Conservation (phyloP, 148 eudicot genomes). For the Euryodendron excelsum region DNA sequence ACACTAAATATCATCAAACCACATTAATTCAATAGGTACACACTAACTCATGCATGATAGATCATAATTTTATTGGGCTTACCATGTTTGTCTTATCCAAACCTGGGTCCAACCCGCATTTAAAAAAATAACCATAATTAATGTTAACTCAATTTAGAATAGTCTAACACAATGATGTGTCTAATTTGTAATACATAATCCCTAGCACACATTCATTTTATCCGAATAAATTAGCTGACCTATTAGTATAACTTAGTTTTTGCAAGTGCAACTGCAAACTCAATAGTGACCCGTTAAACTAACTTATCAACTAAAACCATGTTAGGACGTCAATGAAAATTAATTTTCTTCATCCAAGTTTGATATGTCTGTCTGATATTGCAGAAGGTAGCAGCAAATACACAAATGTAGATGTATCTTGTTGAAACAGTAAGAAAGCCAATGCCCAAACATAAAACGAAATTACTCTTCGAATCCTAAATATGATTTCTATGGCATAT, state of each 20-base stretch:
- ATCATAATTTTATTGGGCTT: too few species aligned
- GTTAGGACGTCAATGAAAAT: background rate
- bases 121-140: too few species aligned
- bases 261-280: background rate
- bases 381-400: too few species aligned
- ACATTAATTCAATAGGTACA: too few species aligned
- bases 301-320: background rate
- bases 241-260: too few species aligned
- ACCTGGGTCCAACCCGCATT: too few species aligned
- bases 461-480: background rate
- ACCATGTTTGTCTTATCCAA: too few species aligned
- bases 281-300: background rate
- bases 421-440: too few species aligned
- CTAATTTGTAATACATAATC: background rate
- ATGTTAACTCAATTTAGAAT: too few species aligned
- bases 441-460: background rate
- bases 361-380: background rate
- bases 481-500: background rate
- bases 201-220: background rate
- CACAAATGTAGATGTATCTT: background rate
- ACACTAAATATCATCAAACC: too few species aligned
- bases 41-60: too few species aligned
- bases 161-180: too few species aligned
- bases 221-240: background rate
- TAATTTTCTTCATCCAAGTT: background rate